Conservation (phyloP, 495 filamentous ascomycete species). For the Penicillium lividum region DNA sequence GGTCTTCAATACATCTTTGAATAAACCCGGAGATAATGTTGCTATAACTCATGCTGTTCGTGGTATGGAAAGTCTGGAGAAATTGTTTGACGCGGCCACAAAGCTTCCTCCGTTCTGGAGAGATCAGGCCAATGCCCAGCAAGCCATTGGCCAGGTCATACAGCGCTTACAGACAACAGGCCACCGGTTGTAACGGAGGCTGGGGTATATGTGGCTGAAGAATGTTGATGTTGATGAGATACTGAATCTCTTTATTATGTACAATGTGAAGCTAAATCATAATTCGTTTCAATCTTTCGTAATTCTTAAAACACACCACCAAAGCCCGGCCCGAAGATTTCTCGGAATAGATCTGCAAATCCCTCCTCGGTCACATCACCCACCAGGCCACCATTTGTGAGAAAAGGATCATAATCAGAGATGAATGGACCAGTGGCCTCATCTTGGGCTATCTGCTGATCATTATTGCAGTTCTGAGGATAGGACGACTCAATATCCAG, state of each 20-base stretch:
- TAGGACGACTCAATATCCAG: not conserved
- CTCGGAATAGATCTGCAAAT: slow-evolving; percentile 26
- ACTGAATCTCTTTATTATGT: not conserved
- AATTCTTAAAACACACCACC: slow-evolving; percentile 17
- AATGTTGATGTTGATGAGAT: not conserved
- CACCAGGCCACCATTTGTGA: slow-evolving; percentile 14
- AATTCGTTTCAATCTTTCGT: not conserved
- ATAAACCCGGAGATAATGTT: slow-evolving; percentile 18
- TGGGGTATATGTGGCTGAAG: not conserved
- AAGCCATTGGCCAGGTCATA: slow-evolving; percentile 10
- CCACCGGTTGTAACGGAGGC: not conserved
- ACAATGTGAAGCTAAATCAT: not conserved
- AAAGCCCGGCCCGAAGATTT: slow-evolving; percentile 28
- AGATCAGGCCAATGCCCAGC: not conserved
- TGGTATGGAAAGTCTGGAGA: slow-evolving; percentile 23
- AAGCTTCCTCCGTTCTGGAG: slow-evolving; percentile 29
- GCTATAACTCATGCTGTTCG: slow-evolving; percentile 27
- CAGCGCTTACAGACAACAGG: slow-evolving; percentile 3
- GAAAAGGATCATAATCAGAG: slow-evolving; percentile 20
- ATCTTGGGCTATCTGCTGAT: not conserved
- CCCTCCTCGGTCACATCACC: slow-evolving; percentile 20
- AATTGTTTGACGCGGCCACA: slow-evolving; percentile 14
- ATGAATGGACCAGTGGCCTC: slow-evolving; percentile 2
- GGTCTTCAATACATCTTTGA: slow-evolving; percentile 52
- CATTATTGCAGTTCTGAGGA: not conserved